phyloP scores from a whole-genome alignment of 2,329 filamentous ascomycete species.

The Mollisia scopiformis region DNA sequence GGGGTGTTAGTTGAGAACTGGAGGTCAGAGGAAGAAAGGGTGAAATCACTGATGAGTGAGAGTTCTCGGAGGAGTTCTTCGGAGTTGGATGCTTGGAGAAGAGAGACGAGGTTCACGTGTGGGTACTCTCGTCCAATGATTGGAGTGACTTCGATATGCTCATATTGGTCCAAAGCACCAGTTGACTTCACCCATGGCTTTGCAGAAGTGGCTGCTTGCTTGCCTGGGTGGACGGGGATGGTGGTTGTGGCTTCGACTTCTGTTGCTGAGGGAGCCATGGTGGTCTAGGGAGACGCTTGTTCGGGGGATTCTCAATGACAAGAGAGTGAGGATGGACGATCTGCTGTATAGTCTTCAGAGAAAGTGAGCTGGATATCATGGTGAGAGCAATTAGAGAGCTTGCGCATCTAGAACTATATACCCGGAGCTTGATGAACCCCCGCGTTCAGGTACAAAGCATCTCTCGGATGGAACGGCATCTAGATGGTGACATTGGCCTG shows the following conservation, averaged over 20 bases:
- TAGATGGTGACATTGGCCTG: not conserved
- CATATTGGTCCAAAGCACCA: constrained; percentile 33
- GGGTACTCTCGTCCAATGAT: constrained; percentile 51
- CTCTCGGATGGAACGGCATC: not conserved
- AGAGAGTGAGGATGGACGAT: constrained; percentile 12
- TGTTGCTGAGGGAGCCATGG: constrained; percentile 23
- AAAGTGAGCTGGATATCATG: constrained; percentile 21
- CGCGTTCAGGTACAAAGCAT: not conserved
- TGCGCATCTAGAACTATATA: not conserved
- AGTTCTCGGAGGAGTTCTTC: constrained; percentile 53
- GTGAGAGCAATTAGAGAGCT: not conserved
- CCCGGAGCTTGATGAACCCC: not conserved
- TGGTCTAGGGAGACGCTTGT: not conserved
- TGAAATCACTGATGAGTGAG: constrained; percentile 45
- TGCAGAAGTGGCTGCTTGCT: constrained; percentile 2
- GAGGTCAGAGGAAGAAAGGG: constrained; percentile 58
- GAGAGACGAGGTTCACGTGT: constrained; percentile 45
- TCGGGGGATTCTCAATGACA: not conserved
- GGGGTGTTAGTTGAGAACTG: not conserved
- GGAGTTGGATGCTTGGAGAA: constrained; percentile 49
- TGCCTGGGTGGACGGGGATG: constrained; percentile 13
- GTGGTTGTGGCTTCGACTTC: constrained; percentile 15
- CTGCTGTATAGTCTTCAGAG: constrained; percentile 12
- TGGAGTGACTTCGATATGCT: constrained; percentile 45
- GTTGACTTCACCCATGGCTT: constrained; percentile 32